Conservation (phyloP, 73 alveolate genomes). For the Paramecium caudatum region DNA sequence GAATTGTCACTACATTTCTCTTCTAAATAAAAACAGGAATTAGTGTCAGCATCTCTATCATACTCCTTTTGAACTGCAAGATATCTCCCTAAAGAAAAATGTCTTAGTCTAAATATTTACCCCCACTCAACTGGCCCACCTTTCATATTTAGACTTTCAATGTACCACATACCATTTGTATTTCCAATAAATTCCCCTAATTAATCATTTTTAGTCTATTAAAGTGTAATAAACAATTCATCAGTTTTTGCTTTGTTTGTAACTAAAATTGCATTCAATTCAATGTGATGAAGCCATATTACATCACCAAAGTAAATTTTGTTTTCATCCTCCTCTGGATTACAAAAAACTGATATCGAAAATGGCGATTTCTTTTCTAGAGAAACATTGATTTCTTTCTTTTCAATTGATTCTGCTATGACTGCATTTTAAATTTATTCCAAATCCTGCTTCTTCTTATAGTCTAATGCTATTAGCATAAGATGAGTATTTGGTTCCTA, state of each 20-base stretch:
- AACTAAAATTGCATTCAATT: constrained; percentile 51
- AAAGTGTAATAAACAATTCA: constrained; percentile 17
- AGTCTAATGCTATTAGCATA: constrained; percentile 53
- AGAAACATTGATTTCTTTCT: constrained; percentile 55
- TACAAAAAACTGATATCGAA: not conserved
- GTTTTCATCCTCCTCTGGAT: constrained; percentile 57
- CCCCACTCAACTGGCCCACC: constrained; percentile 79
- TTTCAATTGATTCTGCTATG: not conserved
- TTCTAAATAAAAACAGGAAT: constrained; percentile 56
- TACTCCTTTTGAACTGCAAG: constrained; percentile 64
- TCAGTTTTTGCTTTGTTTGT: constrained; percentile 46
- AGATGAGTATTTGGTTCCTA: constrained; percentile 63
- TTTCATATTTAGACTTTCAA: constrained; percentile 61
- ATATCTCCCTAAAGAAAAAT: constrained; percentile 76
- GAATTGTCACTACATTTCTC: constrained; percentile 36
- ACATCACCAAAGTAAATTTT: constrained; percentile 71
- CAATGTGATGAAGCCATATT: constrained; percentile 73
- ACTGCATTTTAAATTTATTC: not conserved
- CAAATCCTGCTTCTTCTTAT: constrained; percentile 54
- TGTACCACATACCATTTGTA: constrained; percentile 81
- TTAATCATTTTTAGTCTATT: constrained; percentile 71
- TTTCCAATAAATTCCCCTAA: constrained; percentile 70
- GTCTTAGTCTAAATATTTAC: constrained; percentile 73
- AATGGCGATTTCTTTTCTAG: constrained; percentile 56
- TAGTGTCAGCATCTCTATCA: constrained; percentile 20